These are phyloP conservation scores for Trametes pubescens DNA, from an alignment of 1,284 basidiomycete genomes.

Conservation along the genomic window DNA sequence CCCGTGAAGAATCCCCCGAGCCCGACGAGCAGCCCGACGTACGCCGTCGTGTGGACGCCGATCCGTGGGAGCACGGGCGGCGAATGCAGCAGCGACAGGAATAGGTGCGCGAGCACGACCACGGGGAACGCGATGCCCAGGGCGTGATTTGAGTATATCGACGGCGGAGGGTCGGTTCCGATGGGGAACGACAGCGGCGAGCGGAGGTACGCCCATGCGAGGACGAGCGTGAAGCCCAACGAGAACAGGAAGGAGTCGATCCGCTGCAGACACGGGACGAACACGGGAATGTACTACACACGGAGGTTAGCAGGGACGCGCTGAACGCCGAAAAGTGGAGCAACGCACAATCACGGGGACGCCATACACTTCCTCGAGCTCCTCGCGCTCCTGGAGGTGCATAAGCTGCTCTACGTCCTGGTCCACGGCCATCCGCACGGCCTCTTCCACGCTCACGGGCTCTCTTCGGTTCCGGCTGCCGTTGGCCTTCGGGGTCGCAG, in stretches of 20 bases:
- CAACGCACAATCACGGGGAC: constrained; percentile 70
- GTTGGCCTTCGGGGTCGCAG: constrained; percentile 9
- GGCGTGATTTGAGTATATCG: constrained; percentile 43
- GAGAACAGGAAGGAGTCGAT: constrained; percentile 75
- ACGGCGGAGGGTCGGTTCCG: constrained; percentile 21
- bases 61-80: constrained; percentile 68
- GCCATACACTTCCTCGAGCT: constrained; percentile 79
- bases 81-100: constrained; percentile 66
- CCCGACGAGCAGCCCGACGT: constrained; percentile 66
- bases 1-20: constrained; percentile 73
- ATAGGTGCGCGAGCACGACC: constrained; percentile 57
- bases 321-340: not conserved
- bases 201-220: constrained; percentile 67
- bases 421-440: constrained; percentile 54
- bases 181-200: constrained; percentile 44
- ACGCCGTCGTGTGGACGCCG: constrained; percentile 75
- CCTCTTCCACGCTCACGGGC: constrained; percentile 37
- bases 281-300: constrained; percentile 73
- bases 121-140: constrained; percentile 56
- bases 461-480: constrained; percentile 16
- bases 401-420: constrained; percentile 70
- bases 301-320: constrained; percentile 26
- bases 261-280: constrained; percentile 76
- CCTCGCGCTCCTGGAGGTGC: constrained; percentile 68
- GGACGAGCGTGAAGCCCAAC: constrained; percentile 68